Conservation (phyloP, 2,329 filamentous ascomycete species). For the Penicillium expansum region DNA sequence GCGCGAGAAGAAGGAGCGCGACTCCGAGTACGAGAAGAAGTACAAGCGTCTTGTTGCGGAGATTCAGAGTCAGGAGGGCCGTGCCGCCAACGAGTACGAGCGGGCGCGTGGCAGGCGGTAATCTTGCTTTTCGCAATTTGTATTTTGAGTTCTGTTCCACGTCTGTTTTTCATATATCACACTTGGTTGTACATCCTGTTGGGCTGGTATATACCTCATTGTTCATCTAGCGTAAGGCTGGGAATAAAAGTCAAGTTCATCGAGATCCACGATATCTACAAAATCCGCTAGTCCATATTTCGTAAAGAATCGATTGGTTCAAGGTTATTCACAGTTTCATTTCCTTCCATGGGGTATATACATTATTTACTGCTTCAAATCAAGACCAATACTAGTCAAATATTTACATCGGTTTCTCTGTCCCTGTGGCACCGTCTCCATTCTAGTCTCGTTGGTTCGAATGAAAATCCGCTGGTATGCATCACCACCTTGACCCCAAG, state of each 20-base stretch:
- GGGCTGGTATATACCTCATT: slow-evolving; percentile 20
- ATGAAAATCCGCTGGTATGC: slow-evolving; percentile 43
- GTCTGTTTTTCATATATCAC: slow-evolving; percentile 14
- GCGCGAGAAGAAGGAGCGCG: slow-evolving; percentile 86
- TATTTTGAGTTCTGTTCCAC: slow-evolving; percentile 4
- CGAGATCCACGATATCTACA: not conserved
- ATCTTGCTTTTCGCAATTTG: slow-evolving; percentile 10
- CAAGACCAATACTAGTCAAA: slow-evolving; percentile 49
- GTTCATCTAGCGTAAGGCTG: slow-evolving; percentile 21
- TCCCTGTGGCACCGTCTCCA: slow-evolving; percentile 45
- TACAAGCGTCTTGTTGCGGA: slow-evolving; percentile 87
- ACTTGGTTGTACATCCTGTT: slow-evolving; percentile 9
- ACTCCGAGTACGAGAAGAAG: slow-evolving; percentile 94
- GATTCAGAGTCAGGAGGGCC: slow-evolving; percentile 91
- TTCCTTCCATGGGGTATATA: not conserved
- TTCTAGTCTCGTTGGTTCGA: slow-evolving; percentile 45
- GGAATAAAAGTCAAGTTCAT: slow-evolving; percentile 23
- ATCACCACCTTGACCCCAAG: slow-evolving; percentile 36
- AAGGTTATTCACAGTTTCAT: not conserved
- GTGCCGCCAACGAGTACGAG: slow-evolving; percentile 84
- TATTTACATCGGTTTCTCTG: slow-evolving; percentile 50
- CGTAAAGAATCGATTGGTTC: not conserved
- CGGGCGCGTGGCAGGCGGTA: slow-evolving; percentile 68
- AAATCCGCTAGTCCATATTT: not conserved
- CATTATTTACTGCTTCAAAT: slow-evolving; percentile 47